These are phyloP conservation scores for Hortaea sp. DNA, from an alignment of 2,329 filamentous ascomycete genomes.

Conservation along the genomic window DNA sequence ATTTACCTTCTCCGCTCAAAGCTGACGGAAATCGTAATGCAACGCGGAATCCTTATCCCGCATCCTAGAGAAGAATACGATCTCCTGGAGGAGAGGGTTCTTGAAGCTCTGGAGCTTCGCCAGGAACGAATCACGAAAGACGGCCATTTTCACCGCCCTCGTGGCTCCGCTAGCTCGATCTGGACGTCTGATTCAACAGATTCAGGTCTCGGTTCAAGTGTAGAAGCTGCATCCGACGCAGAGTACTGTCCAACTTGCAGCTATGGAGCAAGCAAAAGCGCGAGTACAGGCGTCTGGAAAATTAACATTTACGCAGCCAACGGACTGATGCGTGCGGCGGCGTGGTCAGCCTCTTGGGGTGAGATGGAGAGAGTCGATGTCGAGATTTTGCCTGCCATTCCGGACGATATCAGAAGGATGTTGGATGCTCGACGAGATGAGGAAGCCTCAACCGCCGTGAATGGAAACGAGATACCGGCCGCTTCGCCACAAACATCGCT, in stretches of 20 bases:
- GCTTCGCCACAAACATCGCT: no score
- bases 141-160: slow-evolving; percentile 51
- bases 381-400: slow-evolving; percentile 65
- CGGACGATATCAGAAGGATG: slow-evolving; percentile 47
- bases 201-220: slow-evolving; percentile 21
- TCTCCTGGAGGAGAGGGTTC: slow-evolving; percentile 63
- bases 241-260: slow-evolving; percentile 25
- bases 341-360: slow-evolving; percentile 88
- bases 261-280: background rate
- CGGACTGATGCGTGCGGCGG: slow-evolving; percentile 80
- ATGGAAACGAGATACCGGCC: no score
- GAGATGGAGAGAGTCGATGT: slow-evolving; percentile 99
- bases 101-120: slow-evolving; percentile 65
- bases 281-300: slow-evolving; percentile 55
- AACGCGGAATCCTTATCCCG: slow-evolving; percentile 62
- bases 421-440: slow-evolving; percentile 42
- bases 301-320: slow-evolving; percentile 92
- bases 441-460: no score
- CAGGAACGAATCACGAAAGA: slow-evolving; percentile 62
- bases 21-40: slow-evolving; percentile 61
- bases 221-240: slow-evolving; percentile 10
- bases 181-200: slow-evolving; percentile 14
- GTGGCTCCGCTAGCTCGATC: slow-evolving; percentile 38
- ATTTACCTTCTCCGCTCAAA: slow-evolving; percentile 61
- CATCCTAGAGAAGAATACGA: slow-evolving; percentile 76